Conservation (phyloP, 768 basidiomycete species). For the Melanogaster broomeanus region DNA sequence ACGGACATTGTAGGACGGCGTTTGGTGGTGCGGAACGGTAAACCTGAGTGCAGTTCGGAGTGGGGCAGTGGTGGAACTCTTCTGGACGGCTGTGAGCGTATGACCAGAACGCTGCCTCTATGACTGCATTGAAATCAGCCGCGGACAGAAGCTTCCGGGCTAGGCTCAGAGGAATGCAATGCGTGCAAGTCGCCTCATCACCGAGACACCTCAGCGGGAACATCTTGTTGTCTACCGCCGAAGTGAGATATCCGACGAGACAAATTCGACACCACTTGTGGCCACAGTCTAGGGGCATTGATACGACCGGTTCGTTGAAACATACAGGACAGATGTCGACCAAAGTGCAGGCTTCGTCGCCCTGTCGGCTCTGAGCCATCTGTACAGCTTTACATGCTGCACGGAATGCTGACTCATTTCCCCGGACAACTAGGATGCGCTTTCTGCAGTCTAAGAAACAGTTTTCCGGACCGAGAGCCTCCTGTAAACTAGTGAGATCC, state of each 20-base stretch:
- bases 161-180: conserved; percentile 53
- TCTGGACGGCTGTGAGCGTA: conserved; percentile 59
- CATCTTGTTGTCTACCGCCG: conserved; percentile 53
- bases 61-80: conserved; percentile 76
- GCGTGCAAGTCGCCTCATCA: conserved; percentile 55
- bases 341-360: conserved; percentile 25
- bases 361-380: conserved; percentile 35
- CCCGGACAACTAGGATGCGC: conserved; percentile 54
- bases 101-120: conserved; percentile 59
- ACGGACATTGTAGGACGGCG: conserved; percentile 64
- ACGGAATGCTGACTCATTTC: conserved; percentile 40
- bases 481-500: conserved; percentile 47
- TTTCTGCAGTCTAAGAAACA: conserved; percentile 47
- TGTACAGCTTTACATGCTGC: conserved; percentile 43
- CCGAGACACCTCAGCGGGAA: conserved; percentile 81
- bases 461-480: conserved; percentile 57
- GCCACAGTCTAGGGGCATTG: conserved; percentile 59
- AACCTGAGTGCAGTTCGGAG: conserved; percentile 75
- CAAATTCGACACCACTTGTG: conserved; percentile 72
- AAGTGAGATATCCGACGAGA: conserved; percentile 55
- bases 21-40: conserved; percentile 59
- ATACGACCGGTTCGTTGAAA: conserved; percentile 53
- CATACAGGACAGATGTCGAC: conserved; percentile 65
- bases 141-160: conserved; percentile 53
- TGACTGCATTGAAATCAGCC: conserved; percentile 53